Percentiles rank a stretch among this genome's conserved stretches.
These are phyloP conservation scores for Pythium oligandrum DNA, from an alignment of 352 stramenopile genomes.

Conservation along the genomic window DNA sequence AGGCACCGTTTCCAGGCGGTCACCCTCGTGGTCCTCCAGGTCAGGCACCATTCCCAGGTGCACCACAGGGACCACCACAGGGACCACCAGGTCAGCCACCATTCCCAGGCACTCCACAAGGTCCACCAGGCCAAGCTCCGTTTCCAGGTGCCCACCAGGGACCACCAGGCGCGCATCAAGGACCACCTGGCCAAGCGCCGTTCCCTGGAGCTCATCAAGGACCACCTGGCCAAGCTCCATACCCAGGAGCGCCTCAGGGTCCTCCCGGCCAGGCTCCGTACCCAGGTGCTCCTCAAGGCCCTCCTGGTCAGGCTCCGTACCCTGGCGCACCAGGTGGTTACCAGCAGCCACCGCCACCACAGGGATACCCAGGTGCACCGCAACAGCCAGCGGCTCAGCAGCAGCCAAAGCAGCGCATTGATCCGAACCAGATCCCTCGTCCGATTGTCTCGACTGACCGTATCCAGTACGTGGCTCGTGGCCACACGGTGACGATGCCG, in stretches of 20 bases:
- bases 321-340: constrained; percentile 4
- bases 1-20: no score
- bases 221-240: not conserved
- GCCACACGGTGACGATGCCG: constrained; percentile 81
- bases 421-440: constrained; percentile 85
- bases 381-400: constrained; percentile 26
- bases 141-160: not conserved
- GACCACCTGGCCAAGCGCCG: not conserved
- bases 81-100: constrained; percentile 5
- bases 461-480: constrained; percentile 71
- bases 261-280: constrained; percentile 5
- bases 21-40: not conserved
- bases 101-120: constrained; percentile 1
- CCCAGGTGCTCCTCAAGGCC: constrained; percentile 2
- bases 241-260: constrained; percentile 1
- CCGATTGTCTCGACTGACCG: constrained; percentile 60
- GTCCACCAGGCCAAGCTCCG: constrained; percentile 3
- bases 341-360: constrained; percentile 11
- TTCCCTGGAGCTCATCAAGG: no score
- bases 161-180: not conserved
- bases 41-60: not conserved
- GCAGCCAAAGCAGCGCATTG: constrained; percentile 73
- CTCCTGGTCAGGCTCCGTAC: constrained; percentile 5
- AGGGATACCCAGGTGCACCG: constrained; percentile 25
- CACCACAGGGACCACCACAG: constrained; percentile 3